phyloP scores from a whole-genome alignment of 148 eudicot genomes.

The Silene latifolia region DNA sequence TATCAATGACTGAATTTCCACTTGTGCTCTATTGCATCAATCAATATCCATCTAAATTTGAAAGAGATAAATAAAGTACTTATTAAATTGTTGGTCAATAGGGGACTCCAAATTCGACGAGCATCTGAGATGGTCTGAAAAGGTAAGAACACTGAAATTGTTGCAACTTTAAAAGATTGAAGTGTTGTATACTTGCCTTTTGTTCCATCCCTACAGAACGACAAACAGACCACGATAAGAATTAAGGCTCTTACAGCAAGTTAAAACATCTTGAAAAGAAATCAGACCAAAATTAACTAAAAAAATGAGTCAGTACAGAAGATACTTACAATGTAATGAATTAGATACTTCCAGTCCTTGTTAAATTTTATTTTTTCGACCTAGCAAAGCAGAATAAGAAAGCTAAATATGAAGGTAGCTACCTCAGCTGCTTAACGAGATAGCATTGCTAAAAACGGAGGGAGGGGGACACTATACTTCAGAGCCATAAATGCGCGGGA shows the following conservation, averaged over 20 bases:
- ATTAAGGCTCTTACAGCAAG: background rate
- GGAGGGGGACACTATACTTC: background rate
- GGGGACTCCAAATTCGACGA: slow-evolving; percentile 13
- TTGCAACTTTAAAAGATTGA: slow-evolving; percentile 3
- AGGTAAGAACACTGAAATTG: slow-evolving; percentile 15
- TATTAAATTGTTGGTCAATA: slow-evolving; percentile 11
- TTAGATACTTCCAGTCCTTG: slow-evolving; percentile 14
- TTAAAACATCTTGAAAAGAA: background rate
- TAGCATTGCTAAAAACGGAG: background rate
- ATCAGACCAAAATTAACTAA: background rate
- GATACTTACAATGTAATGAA: slow-evolving; percentile 14
- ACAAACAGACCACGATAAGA: background rate
- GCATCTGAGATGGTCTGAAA: slow-evolving; percentile 8
- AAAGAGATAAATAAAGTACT: slow-evolving; percentile 18
- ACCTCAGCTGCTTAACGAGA: background rate
- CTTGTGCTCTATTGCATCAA: background rate
- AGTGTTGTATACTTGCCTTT: slow-evolving; percentile 16
- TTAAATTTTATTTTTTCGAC: slow-evolving; percentile 14
- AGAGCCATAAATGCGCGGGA: too few species aligned
- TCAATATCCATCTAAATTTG: slow-evolving; percentile 2
- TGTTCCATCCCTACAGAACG: slow-evolving; percentile 13
- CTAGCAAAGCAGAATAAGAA: slow-evolving; percentile 13
- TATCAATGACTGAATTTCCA: background rate
- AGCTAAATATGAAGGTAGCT: slow-evolving; percentile 9
- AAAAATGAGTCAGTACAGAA: background rate